Conservation (phyloP, 352 stramenopile genomes). For the Sclerospora graminicola region DNA sequence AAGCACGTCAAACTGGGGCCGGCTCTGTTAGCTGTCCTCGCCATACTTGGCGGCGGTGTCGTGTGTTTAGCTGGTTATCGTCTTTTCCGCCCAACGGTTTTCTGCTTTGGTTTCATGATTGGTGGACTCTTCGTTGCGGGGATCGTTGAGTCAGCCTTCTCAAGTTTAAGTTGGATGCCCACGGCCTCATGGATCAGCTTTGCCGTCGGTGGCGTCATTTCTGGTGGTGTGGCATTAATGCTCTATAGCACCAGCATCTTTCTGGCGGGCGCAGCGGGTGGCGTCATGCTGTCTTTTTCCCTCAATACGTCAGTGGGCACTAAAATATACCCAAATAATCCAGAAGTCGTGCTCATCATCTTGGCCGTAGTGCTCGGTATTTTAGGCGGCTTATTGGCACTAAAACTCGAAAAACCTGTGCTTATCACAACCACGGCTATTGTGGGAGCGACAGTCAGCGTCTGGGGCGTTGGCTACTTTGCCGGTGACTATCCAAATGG, state of each 20-base stretch:
- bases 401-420: constrained; percentile 48
- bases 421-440: constrained; percentile 48
- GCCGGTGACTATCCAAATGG: constrained; percentile 53
- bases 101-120: constrained; percentile 59
- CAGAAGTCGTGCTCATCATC: constrained; percentile 31
- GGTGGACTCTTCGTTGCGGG: constrained; percentile 51
- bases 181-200: constrained; percentile 54
- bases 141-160: constrained; percentile 45
- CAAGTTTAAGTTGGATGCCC: constrained; percentile 33
- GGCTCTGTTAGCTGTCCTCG: constrained; percentile 35
- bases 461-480: constrained; percentile 61
- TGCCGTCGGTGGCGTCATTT: constrained; percentile 25
- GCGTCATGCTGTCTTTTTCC: constrained; percentile 39
- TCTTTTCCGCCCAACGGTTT: constrained; percentile 45
- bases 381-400: constrained; percentile 28
- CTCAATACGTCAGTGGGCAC: constrained; percentile 40
- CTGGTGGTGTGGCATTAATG: constrained; percentile 32
- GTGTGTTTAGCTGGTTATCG: constrained; percentile 48
- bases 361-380: constrained; percentile 32
- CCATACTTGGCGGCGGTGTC: constrained; percentile 30
- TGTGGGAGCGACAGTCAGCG: constrained; percentile 37
- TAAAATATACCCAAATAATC: constrained; percentile 39
- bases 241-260: constrained; percentile 47
- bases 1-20: constrained; percentile 35
- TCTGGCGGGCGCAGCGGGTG: constrained; percentile 28